These are phyloP conservation scores for Coix lacrymajobi DNA, from an alignment of 176 grass and related monocot species.

Conservation along the genomic window DNA sequence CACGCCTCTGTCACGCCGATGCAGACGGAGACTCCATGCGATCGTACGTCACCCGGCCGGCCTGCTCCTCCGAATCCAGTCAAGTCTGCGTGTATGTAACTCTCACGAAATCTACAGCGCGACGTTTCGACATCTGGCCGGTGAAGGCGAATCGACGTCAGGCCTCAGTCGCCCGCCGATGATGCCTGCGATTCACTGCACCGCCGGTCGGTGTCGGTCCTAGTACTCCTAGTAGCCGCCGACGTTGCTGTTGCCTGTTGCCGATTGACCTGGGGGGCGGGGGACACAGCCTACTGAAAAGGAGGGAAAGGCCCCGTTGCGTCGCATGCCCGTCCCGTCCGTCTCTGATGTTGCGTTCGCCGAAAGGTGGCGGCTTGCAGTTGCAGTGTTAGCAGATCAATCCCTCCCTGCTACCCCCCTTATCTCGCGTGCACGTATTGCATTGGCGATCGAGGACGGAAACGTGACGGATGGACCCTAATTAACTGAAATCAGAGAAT, in stretches of 20 bases:
- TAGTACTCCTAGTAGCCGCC: not conserved
- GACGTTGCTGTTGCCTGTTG: slow-evolving; percentile 3
- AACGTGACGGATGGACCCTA: not conserved
- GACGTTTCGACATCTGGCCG: not conserved
- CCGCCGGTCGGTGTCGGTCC: not conserved
- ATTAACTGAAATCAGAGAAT: not conserved
- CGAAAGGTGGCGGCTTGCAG: not conserved
- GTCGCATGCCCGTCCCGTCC: not conserved
- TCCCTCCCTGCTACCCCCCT: not conserved
- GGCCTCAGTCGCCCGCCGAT: not conserved
- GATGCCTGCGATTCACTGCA: not conserved
- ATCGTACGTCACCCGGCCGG: not conserved
- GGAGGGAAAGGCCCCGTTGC: not conserved
- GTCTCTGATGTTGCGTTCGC: not conserved
- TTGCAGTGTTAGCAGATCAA: not conserved
- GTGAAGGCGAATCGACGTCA: not conserved
- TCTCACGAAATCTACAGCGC: not conserved
- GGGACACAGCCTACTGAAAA: not conserved
- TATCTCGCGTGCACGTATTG: not conserved
- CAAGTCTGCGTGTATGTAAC: no score
- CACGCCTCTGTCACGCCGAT: not conserved
- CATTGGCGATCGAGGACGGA: not conserved
- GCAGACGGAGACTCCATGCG: not conserved
- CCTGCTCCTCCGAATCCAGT: no score
- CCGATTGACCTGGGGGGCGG: not conserved